Evolutionary conservation across 2,329 filamentous ascomycete species (phyloP).

Genomic region (Lomentospora prolificans): DNA sequence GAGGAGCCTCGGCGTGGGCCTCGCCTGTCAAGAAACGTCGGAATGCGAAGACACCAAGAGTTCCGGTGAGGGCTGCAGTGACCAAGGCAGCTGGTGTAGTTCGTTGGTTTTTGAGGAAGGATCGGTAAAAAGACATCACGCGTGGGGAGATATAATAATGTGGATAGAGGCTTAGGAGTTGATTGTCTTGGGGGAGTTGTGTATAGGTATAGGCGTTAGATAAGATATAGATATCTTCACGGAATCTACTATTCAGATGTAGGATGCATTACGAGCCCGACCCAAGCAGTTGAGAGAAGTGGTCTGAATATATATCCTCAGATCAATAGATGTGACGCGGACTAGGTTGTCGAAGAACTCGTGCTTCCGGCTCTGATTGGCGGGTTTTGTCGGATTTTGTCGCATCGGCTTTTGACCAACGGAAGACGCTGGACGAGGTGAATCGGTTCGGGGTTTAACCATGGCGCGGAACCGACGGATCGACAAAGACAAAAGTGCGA

Average conservation of each 20-base stretch:
- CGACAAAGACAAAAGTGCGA: too few relatives aligned
- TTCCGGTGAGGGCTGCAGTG: not conserved
- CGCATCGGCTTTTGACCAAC: not conserved
- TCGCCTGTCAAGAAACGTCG: not conserved
- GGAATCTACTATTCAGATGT: too few relatives aligned
- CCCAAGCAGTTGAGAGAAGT: not conserved
- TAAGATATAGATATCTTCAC: too few relatives aligned
- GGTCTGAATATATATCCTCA: not conserved
- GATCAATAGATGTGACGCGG: too few relatives aligned
- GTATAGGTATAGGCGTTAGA: not conserved
- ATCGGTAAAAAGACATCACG: not conserved
- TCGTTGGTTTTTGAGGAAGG: not conserved
- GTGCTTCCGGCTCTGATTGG: not conserved
- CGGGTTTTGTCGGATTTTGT: conserved; percentile 5
- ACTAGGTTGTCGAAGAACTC: too few relatives aligned
- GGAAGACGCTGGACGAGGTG: not conserved
- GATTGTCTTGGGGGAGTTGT: not conserved
- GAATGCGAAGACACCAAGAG: not conserved
- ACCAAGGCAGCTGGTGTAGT: not conserved
- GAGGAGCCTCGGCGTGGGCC: not conserved
- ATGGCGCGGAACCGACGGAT: not conserved
- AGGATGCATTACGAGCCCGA: too few relatives aligned
- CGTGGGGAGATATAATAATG: too few relatives aligned
- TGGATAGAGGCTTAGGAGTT: not conserved
- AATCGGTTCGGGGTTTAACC: not conserved